Evolutionary conservation across 2,329 filamentous ascomycete genomes (phyloP).

Genomic region (Triangularia verruculosa): DNA sequence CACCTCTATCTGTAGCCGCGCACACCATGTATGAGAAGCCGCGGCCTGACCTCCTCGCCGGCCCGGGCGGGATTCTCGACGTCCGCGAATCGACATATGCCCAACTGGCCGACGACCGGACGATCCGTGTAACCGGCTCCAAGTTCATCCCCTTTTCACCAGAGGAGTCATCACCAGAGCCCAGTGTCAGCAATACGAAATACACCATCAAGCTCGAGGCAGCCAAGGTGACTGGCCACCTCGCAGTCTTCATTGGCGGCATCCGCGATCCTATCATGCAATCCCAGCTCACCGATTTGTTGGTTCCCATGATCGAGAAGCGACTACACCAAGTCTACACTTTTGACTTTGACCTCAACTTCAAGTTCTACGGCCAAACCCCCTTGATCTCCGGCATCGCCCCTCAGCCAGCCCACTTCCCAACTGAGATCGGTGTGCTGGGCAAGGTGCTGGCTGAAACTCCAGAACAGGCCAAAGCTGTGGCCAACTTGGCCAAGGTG

Average conservation of each 20-base stretch:
- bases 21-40: conserved; percentile 56
- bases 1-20: conserved; percentile 47
- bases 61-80: conserved; percentile 48
- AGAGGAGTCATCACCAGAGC: neutral
- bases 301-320: conserved; percentile 12
- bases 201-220: conserved; percentile 52
- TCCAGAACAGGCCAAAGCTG: conserved; percentile 43
- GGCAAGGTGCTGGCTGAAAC: conserved; percentile 45
- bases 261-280: conserved; percentile 39
- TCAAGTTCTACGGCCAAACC: conserved; percentile 45
- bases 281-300: conserved; percentile 9
- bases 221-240: conserved; percentile 41
- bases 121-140: conserved; percentile 40
- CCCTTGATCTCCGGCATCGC: conserved; percentile 30
- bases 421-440: conserved; percentile 44
- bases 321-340: conserved; percentile 18
- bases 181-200: conserved; percentile 17
- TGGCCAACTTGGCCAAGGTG: conserved; percentile 41
- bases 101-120: conserved; percentile 38
- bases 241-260: conserved; percentile 45
- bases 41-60: conserved; percentile 47
- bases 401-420: conserved; percentile 24
- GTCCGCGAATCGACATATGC: conserved; percentile 42
- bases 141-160: conserved; percentile 32
- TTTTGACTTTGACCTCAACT: conserved; percentile 39